A percentile compares a stretch with the other conserved stretches of the same genome.
These are phyloP conservation scores for Russula earlei DNA, from an alignment of 768 basidiomycete species.

Conservation along the genomic window DNA sequence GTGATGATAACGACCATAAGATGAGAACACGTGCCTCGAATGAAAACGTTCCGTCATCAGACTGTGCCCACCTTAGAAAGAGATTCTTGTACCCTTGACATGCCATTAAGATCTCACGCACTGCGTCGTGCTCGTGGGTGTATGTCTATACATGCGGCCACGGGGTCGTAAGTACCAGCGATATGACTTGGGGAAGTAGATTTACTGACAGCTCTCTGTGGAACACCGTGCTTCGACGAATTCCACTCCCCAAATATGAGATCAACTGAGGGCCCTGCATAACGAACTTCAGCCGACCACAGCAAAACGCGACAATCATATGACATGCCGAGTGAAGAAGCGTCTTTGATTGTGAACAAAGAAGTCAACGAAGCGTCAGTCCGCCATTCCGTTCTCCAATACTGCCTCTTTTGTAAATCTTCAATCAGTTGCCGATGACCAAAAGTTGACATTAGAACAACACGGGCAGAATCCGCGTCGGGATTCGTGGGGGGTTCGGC, in stretches of 20 bases:
- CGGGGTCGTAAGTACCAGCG: constrained; percentile 22
- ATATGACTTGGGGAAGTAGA: not conserved
- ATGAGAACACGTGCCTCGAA: constrained; percentile 24
- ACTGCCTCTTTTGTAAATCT: constrained; percentile 51
- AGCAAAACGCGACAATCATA: not conserved
- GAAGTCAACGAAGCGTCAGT: constrained; percentile 34
- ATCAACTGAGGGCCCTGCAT: constrained; percentile 38
- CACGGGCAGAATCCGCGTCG: not conserved
- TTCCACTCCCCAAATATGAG: constrained; percentile 32
- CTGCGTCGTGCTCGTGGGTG: constrained; percentile 66
- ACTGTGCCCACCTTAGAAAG: constrained; percentile 32
- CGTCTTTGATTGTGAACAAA: constrained; percentile 55
- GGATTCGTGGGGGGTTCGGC: not conserved
- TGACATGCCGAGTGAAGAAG: constrained; percentile 58
- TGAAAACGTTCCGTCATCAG: constrained; percentile 24
- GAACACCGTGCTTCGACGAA: not conserved
- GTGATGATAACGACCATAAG: constrained; percentile 9
- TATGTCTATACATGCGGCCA: constrained; percentile 38
- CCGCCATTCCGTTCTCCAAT: constrained; percentile 65
- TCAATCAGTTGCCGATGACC: constrained; percentile 51
- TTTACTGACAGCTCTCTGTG: not conserved
- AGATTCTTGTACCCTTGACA: constrained; percentile 64
- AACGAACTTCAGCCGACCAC: not conserved
- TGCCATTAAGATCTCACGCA: constrained; percentile 67
- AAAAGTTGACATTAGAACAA: constrained; percentile 18